Evolutionary conservation across 2,329 filamentous ascomycete species (phyloP), one percentile per base, ranked within the genome.

Genomic region (Ceratocystis harringtonii): DNA sequence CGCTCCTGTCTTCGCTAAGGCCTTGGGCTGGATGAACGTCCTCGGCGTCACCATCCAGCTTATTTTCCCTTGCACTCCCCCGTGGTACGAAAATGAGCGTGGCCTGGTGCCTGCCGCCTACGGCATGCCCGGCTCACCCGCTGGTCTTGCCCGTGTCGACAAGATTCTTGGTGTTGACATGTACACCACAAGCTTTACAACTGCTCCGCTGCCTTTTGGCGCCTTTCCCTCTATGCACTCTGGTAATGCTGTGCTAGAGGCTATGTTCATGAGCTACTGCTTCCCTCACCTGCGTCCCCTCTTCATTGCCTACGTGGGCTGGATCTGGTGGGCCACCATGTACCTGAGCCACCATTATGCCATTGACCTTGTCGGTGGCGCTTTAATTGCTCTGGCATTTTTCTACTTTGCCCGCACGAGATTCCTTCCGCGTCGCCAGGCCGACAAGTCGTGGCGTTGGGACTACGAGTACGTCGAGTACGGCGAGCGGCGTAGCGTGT

Each of bases 311-410:
- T 97, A 96, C 75, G 88, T 88, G 57, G 82, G 88, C 73, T 96
- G 92, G 92, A 86, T 96, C 71, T 96, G 91, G 89, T 97, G 92
- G 91, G 89, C 92, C 12, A 97, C 92, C 70, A 96, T 97, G 90
- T 96, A 97, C 73, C 83, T 97, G 63, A 95, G 90, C 72, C 92
- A 97, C 76, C 92, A 97, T 78, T 97, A 97, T 74, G 92, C 92
- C 41, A 88, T 97, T 50, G 92, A 97, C 74, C 80, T 97, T 62
- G 90, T 96, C 30, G 90, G 84, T 44, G 92, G 92, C 70, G 90
- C 87, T 73, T 79, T 96, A 68, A 79, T 90, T 67, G 88, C 90
- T 28, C 86, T 86, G 12, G 79, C 88, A 62, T 85, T 88, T 67
- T 97, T 90, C 79, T 95, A 92, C 76, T 84, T 90, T 68, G 84